phyloP scores from a whole-genome alignment of 495 filamentous ascomycete genomes.

The Penicillium coffeae region DNA sequence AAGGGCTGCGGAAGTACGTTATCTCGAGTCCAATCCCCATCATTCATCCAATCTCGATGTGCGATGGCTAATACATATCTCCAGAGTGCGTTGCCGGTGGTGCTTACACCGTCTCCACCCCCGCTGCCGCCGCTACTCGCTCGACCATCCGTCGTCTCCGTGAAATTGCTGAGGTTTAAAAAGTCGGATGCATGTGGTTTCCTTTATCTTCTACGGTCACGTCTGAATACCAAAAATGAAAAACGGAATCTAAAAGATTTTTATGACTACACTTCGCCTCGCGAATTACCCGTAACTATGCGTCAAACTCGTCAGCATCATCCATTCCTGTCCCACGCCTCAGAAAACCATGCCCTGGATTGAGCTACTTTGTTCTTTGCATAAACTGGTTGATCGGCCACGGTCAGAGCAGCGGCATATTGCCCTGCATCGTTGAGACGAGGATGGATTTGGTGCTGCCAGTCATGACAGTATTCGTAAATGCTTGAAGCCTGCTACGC shows the following conservation, averaged over 20 bases:
- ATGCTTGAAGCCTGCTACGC: too few species aligned
- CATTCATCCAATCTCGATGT: background rate
- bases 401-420: too few species aligned
- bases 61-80: background rate
- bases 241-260: constrained; percentile 32
- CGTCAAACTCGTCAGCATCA: background rate
- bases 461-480: constrained; percentile 6
- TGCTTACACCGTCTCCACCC: constrained; percentile 93
- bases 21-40: background rate
- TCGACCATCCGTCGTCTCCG: constrained; percentile 96
- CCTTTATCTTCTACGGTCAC: constrained; percentile 38
- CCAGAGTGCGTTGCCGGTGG: constrained; percentile 83
- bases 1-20: constrained; percentile 67
- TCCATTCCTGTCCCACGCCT: too few species aligned
- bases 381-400: too few species aligned
- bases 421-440: too few species aligned
- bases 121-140: constrained; percentile 91
- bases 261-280: constrained; percentile 1
- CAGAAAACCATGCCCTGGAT: too few species aligned
- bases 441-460: too few species aligned
- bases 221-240: constrained; percentile 46
- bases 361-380: too few species aligned
- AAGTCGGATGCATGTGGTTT: constrained; percentile 35
- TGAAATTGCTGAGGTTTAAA: constrained; percentile 95
- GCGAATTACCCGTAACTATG: background rate